phyloP scores from a whole-genome alignment of 2,329 filamentous ascomycete genomes.

The Zymoseptoria tritici region DNA sequence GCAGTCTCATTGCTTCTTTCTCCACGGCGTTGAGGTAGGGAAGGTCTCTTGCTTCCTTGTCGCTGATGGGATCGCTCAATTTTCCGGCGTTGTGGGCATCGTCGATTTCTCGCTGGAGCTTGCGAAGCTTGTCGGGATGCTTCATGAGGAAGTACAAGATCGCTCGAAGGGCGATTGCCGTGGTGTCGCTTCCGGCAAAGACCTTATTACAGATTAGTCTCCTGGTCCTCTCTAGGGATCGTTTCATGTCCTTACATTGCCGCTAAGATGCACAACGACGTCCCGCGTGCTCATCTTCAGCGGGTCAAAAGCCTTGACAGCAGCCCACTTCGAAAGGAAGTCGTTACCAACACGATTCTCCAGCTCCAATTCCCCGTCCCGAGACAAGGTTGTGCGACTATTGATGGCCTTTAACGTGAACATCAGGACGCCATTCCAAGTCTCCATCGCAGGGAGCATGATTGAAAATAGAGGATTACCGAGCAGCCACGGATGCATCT shows the following conservation, averaged over 20 bases:
- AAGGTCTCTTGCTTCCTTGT: constrained; percentile 4
- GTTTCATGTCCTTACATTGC: constrained; percentile 1
- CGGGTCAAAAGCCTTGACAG: constrained; percentile 24
- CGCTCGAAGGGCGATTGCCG: constrained; percentile 34
- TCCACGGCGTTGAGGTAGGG: constrained; percentile 19
- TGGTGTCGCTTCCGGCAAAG: constrained; percentile 33
- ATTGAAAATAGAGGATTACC: constrained; percentile 21
- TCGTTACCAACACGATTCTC: constrained; percentile 11
- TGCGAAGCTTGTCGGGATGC: constrained; percentile 5
- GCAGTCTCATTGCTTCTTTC: constrained; percentile 14
- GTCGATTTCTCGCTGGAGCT: constrained; percentile 15
- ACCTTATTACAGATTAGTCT: neutral
- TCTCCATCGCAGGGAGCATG: constrained; percentile 30
- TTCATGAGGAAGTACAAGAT: constrained; percentile 34
- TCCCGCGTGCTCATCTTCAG: constrained; percentile 26
- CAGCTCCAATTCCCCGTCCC: constrained; percentile 4
- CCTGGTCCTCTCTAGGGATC: too few species aligned
- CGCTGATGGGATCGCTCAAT: neutral
- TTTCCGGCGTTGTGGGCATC: neutral
- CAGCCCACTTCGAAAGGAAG: constrained; percentile 28
- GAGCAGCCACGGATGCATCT: constrained; percentile 6
- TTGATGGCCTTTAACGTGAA: constrained; percentile 32
- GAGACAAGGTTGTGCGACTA: constrained; percentile 12
- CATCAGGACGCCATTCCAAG: constrained; percentile 28
- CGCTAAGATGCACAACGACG: constrained; percentile 3